Evolutionary conservation across 345 rosid species (phyloP), one percentile per base, ranked within the genome.

Genomic region (Streptanthus diversifolius): DNA sequence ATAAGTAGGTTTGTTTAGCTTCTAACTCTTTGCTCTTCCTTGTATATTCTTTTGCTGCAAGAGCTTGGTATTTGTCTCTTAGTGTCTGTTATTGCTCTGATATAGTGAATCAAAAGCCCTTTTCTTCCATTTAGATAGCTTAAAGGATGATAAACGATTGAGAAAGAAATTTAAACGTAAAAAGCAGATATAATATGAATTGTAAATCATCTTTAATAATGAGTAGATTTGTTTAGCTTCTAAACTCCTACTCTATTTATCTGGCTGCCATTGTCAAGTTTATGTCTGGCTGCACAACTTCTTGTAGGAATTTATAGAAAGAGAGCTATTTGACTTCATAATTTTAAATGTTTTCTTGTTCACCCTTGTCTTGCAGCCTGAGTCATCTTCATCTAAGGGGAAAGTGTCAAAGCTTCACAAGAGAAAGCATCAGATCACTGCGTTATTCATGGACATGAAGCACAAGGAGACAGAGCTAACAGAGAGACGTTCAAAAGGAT

Each of bases 391-490:
- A 24, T 44, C 90, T 0, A 89, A 91, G 63, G 99, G 96, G 66
- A 90, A 95, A 77, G 95, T 95, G 33, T 27, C 89, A 0, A 95
- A 95, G 71, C 90, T 95, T 70, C 99, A 91, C 82, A 91, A 91
- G 86, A 90, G 99, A 85, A 95, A 95, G 86, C 99, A 91, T 86
- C 99, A 91, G 72, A 95, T 95, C 24, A 85, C 93, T 14, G 73
- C 99, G 6, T 73, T 95, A 47, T 87, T 59, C 79, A 80, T 37
- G 45, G 99, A 95, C 72, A 88, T 91, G 95, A 91, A 71, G 83
- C 97, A 91, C 77, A 91, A 90, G 68, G 96, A 91, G 86, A 71
- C 66, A 63, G 99, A 91, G 71, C 79, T 95, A 52, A 12, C 85
- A 12, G 99, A 95, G 82, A 83, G 96, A 66, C 96, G 98, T 8